These are phyloP conservation scores for Sphaerosporella brunnea DNA, from an alignment of 495 filamentous ascomycete species.

Conservation along the genomic window DNA sequence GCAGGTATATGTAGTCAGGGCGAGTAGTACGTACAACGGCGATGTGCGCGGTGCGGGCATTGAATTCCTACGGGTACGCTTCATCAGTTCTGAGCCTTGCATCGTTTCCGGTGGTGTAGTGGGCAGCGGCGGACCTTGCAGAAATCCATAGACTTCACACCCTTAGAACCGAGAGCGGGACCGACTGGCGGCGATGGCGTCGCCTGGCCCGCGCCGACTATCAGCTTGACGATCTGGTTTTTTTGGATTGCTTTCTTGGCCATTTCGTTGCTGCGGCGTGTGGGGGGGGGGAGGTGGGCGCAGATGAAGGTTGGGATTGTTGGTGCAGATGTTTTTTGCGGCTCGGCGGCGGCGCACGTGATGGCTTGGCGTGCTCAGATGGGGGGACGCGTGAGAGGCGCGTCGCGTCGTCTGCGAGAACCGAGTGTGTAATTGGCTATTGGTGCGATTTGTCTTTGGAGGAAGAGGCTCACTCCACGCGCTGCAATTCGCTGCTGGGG, in stretches of 20 bases:
- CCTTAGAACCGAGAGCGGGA: constrained; percentile 90
- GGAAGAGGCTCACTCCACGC: too few species aligned
- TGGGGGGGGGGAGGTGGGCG: neutral
- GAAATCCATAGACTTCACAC: constrained; percentile 99
- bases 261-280: constrained; percentile 38
- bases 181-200: constrained; percentile 93
- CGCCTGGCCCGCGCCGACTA: constrained; percentile 94
- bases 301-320: too few species aligned
- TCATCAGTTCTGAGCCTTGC: neutral
- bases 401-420: too few species aligned
- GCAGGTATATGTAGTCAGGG: too few species aligned
- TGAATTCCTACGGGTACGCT: constrained; percentile 64
- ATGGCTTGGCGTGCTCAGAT: too few species aligned
- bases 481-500: too few species aligned
- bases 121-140: constrained; percentile 55
- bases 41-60: constrained; percentile 80
- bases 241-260: constrained; percentile 51
- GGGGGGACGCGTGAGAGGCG: too few species aligned
- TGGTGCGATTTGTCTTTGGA: too few species aligned
- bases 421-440: too few species aligned
- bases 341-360: too few species aligned
- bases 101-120: neutral
- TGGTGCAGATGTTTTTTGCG: too few species aligned
- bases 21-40: constrained; percentile 30
- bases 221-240: constrained; percentile 90